Conservation (phyloP, 2,329 filamentous ascomycete genomes). For the Aciculosporium take region DNA sequence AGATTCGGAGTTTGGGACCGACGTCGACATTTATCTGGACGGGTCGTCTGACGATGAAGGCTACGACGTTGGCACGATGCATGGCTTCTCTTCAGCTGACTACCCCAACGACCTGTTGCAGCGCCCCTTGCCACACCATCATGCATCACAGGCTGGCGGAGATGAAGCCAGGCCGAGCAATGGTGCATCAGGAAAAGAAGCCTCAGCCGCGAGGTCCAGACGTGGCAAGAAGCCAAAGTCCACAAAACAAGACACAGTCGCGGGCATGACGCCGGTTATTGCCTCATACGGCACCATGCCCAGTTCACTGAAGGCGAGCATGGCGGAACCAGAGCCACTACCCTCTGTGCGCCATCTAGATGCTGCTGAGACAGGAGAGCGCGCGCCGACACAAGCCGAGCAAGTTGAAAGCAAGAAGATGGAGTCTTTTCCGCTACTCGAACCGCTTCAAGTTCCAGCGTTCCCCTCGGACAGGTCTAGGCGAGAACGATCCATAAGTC, state of each 20-base stretch:
- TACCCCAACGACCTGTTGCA: conserved; percentile 7
- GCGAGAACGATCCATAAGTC: conserved; percentile 14
- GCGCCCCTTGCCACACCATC: conserved; percentile 11
- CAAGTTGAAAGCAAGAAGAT: not conserved
- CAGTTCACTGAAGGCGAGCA: conserved; percentile 11
- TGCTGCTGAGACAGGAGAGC: conserved; percentile 1
- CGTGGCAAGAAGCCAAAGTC: conserved; percentile 8
- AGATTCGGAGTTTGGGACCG: conserved; percentile 18
- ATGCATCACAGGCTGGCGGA: not conserved
- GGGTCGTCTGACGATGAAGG: conserved; percentile 18
- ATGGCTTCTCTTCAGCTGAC: conserved; percentile 18
- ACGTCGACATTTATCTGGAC: conserved; percentile 20
- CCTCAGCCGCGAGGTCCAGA: conserved; percentile 9
- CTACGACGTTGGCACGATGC: conserved; percentile 9
- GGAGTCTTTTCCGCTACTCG: conserved; percentile 13
- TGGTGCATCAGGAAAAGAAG: conserved; percentile 4
- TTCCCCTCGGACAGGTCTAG: conserved; percentile 4
- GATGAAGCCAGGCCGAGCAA: not conserved
- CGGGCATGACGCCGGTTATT: not conserved
- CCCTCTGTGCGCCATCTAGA: conserved; percentile 7
- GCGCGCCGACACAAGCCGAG: not conserved
- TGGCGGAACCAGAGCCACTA: not conserved
- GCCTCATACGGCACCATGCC: conserved; percentile 22
- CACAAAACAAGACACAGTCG: conserved; percentile 2
- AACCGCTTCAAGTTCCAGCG: conserved; percentile 7